Evolutionary conservation across 2,329 filamentous ascomycete species (phyloP), one percentile per base, ranked within the genome.

Genomic region (Pseudopyricularia cyperi): DNA sequence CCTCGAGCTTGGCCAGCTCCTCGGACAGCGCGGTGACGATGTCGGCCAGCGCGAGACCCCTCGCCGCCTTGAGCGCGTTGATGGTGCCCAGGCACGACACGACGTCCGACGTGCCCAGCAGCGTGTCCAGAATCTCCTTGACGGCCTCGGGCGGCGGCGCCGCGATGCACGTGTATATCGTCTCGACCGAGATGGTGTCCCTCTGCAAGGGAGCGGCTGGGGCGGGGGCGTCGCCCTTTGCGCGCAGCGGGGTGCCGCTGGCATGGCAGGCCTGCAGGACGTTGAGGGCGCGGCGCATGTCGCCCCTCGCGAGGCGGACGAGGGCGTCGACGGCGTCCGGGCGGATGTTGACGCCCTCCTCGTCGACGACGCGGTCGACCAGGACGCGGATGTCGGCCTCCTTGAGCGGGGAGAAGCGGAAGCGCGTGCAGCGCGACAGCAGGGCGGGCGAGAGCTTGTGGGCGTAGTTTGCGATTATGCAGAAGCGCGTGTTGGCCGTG

Each of bases 391-490:
- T 96, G 64, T 97, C 93, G 7, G 67, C 73, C 61, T 95, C 87
- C 66, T 95, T 95, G 52, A 98, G 72, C 11, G 93, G 93, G 58
- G 88, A 95, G 69, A 98, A 98, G 32, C 93, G 77, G 67, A 98
- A 98, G 35, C 93, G 76, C 9, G 93, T 98, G 69, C 93, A 98
- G 61, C 93, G 77, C 48, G 91, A 97, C 51, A 98, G 74, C 44
- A 98, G 74, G 0, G 93, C 93, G 0, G 93, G 91, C 12, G 89
- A 94, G 37, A 98, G 81, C 68, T 98, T 98, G 72, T 98, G 93
- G 30, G 93, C 93, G 68, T 98, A 98, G 70, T 98, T 98, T 60
- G 93, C 93, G 60, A 98, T 97, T 64, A 98, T 89, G 71, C 91
- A 97, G 71, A 98, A 98, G 51, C 93, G 78, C 2, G 93, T 96